Conservation (phyloP, 306 rosid species). For the Sophora flavescens region DNA sequence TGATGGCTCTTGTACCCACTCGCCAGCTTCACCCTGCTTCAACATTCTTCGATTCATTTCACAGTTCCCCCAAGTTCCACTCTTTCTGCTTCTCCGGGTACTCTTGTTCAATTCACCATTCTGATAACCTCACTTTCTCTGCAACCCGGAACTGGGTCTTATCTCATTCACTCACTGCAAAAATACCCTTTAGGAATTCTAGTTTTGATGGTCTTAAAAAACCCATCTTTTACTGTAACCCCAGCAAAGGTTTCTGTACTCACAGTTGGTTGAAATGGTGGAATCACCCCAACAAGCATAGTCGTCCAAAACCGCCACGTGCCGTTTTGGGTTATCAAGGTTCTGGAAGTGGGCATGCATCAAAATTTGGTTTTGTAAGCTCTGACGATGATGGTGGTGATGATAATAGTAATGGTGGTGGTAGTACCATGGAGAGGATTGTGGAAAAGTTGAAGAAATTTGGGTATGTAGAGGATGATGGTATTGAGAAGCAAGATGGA, state of each 20-base stretch:
- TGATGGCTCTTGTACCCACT: conserved; percentile 75
- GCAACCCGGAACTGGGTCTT: conserved; percentile 32
- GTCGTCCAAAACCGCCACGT: conserved; percentile 62
- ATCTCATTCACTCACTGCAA: conserved; percentile 39
- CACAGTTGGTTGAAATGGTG: conserved; percentile 73
- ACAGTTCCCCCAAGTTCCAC: conserved; percentile 59
- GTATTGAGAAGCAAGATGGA: conserved; percentile 46
- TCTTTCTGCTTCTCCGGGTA: conserved; percentile 61
- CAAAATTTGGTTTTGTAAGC: conserved; percentile 46
- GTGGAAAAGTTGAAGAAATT: conserved; percentile 85
- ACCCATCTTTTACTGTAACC: conserved; percentile 40
- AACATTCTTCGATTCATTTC: conserved; percentile 71
- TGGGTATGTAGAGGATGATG: conserved; percentile 70
- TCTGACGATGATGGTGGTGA: conserved; percentile 43
- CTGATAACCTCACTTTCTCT: conserved; percentile 40
- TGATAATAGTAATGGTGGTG: conserved; percentile 34
- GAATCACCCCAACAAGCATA: conserved; percentile 54
- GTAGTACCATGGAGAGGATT: conserved; percentile 89
- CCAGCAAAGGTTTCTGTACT: conserved; percentile 43
- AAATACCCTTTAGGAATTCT: conserved; percentile 47
- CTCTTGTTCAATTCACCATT: conserved; percentile 49
- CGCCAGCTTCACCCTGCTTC: conserved; percentile 75
- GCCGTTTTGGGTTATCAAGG: conserved; percentile 61
- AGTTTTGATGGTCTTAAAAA: conserved; percentile 36
- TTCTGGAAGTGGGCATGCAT: conserved; percentile 57